These are phyloP conservation scores for Saksenaea oblongispora DNA, from an alignment of 371 early-diverging fungal genomes.

Conservation along the genomic window DNA sequence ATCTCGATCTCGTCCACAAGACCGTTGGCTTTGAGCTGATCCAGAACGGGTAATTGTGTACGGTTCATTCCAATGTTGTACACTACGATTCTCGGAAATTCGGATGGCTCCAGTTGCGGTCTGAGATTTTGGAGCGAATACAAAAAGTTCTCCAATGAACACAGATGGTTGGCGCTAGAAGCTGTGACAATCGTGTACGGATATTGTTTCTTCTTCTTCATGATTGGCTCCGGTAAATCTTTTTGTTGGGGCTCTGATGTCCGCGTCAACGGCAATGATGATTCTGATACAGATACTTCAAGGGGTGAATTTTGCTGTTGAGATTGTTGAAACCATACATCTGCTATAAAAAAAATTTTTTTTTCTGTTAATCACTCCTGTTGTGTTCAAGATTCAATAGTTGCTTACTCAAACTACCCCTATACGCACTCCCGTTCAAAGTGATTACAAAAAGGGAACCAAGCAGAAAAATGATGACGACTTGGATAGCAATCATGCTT, in stretches of 20 bases:
- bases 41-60: conserved; percentile 23
- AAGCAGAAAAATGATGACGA: conserved; percentile 10
- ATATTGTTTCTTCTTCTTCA: conserved; percentile 14
- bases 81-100: conserved; percentile 37
- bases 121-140: conserved; percentile 44
- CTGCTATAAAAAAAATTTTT: conserved; percentile 6
- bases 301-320: not conserved
- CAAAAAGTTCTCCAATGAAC: conserved; percentile 54
- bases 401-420: not conserved
- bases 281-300: not conserved
- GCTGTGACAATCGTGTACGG: conserved; percentile 58
- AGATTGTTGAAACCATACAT: conserved; percentile 7
- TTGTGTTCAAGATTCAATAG: not conserved
- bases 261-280: not conserved
- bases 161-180: conserved; percentile 59
- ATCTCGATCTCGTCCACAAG: conserved; percentile 27
- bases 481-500: conserved; percentile 14
- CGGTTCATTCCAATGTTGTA: conserved; percentile 32
- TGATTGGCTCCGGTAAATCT: conserved; percentile 3
- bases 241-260: not conserved
- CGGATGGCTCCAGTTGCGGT: conserved; percentile 11
- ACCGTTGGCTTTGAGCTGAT: conserved; percentile 24
- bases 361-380: not conserved
- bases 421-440: not conserved
- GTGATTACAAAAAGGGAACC: conserved; percentile 4